A percentile compares a stretch with the other conserved stretches of the same genome.
phyloP scores from a whole-genome alignment of 1,139 yeast genomes.

The Taphrina populina region DNA sequence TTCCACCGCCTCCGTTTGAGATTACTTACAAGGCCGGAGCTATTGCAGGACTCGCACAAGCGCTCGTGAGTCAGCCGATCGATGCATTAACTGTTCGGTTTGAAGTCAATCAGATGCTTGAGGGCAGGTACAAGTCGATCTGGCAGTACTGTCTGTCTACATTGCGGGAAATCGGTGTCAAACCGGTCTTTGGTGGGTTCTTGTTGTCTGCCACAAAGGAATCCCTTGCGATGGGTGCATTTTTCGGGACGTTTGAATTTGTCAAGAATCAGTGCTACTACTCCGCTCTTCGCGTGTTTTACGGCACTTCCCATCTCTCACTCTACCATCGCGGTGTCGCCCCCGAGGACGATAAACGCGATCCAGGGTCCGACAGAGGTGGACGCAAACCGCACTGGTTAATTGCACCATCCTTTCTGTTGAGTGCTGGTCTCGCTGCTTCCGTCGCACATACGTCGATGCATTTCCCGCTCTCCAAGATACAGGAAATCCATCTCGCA shows the following conservation, averaged over 20 bases:
- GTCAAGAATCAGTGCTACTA: slow-evolving; percentile 51
- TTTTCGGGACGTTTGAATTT: slow-evolving; percentile 81
- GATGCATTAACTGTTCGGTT: slow-evolving; percentile 88
- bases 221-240: slow-evolving; percentile 79
- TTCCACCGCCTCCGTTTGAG: slow-evolving; percentile 44
- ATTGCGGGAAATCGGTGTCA: slow-evolving; percentile 67
- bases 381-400: slow-evolving; percentile 36
- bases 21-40: slow-evolving; percentile 81
- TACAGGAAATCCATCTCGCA: slow-evolving; percentile 76
- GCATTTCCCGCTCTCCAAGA: slow-evolving; percentile 77
- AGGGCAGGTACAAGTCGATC: slow-evolving; percentile 63
- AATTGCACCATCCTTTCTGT: slow-evolving; percentile 59
- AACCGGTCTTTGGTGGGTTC: slow-evolving; percentile 89
- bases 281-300: slow-evolving; percentile 34
- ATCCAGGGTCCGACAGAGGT: slow-evolving; percentile 5
- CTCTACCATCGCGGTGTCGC: slow-evolving; percentile 1
- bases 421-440: slow-evolving; percentile 87
- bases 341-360: neutral
- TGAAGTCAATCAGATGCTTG: slow-evolving; percentile 67
- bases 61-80: slow-evolving; percentile 89
- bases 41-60: slow-evolving; percentile 80
- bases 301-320: slow-evolving; percentile 31
- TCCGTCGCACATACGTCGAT: slow-evolving; percentile 72
- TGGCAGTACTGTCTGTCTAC: slow-evolving; percentile 76
- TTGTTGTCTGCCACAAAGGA: slow-evolving; percentile 75